Percentiles rank a stretch among this genome's conserved stretches.
These are phyloP conservation scores for Beta macrorhiza DNA, from an alignment of 179 eudicot species.

Conservation along the genomic window DNA sequence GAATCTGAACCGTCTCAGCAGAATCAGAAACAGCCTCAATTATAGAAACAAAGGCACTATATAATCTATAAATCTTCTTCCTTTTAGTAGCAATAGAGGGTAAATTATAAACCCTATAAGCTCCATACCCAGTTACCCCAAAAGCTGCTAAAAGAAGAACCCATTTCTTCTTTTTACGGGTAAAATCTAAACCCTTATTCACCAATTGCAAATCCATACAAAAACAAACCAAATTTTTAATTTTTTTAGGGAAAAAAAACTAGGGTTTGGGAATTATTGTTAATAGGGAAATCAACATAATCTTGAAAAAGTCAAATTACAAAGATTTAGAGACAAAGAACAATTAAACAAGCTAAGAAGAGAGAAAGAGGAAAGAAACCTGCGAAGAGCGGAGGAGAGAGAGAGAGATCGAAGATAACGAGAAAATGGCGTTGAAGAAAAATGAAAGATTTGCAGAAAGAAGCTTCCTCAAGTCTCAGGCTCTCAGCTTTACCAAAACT, in stretches of 20 bases:
- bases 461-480: background rate
- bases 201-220: slow-evolving; percentile 57
- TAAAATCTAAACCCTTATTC: slow-evolving; percentile 42
- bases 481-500: background rate
- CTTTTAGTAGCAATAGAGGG: slow-evolving; percentile 65
- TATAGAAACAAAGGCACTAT: slow-evolving; percentile 49
- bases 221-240: background rate
- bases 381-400: background rate
- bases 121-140: slow-evolving; percentile 68
- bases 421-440: no score
- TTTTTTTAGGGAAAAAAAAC: background rate
- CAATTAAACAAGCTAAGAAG: background rate
- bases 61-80: slow-evolving; percentile 42
- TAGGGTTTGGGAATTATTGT: slow-evolving; percentile 6
- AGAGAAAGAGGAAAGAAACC: background rate
- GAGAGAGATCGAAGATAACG: background rate
- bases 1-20: slow-evolving; percentile 63
- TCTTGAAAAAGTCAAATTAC: background rate
- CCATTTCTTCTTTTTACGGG: slow-evolving; percentile 61
- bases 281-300: background rate
- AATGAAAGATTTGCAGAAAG: no score
- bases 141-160: slow-evolving; percentile 55
- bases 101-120: slow-evolving; percentile 52
- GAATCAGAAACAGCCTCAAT: slow-evolving; percentile 59
- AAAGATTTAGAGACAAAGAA: background rate